These are phyloP conservation scores for Arthrobotrys conoides DNA, from an alignment of 2,329 filamentous ascomycete genomes.

Conservation along the genomic window DNA sequence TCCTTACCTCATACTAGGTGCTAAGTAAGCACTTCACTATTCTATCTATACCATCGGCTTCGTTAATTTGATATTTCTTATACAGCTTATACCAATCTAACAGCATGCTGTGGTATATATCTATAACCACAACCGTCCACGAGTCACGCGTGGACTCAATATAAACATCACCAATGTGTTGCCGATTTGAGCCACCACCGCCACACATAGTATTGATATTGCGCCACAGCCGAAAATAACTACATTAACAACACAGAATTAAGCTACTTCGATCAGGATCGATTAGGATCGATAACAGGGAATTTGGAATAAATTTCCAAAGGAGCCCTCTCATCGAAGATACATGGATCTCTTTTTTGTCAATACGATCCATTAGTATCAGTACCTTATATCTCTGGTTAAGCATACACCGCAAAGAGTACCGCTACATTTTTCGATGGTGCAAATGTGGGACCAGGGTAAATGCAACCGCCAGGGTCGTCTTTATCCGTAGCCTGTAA, in stretches of 20 bases:
- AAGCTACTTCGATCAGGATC: background rate
- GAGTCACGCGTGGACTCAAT: background rate
- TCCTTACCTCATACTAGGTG: no score
- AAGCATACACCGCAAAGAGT: background rate
- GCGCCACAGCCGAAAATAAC: background rate
- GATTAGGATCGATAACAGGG: background rate
- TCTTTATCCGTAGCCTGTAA: constrained; percentile 27
- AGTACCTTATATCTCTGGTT: background rate
- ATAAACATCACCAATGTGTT: background rate
- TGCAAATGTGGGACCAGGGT: constrained; percentile 25
- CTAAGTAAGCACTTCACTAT: no score
- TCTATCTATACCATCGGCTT: no score
- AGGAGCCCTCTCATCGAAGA: background rate
- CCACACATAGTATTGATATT: background rate
- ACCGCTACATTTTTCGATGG: background rate
- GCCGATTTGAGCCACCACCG: background rate
- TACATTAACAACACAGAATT: constrained; percentile 20
- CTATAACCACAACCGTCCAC: background rate
- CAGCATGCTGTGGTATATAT: no score
- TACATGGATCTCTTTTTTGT: background rate
- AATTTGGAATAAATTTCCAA: constrained; percentile 19
- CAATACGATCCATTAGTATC: background rate
- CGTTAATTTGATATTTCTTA: no score
- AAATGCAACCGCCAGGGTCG: constrained; percentile 23
- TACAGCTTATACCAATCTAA: no score